These are phyloP conservation scores for Leptosphaerulina australis DNA, from an alignment of 2,329 filamentous ascomycete genomes.

Conservation along the genomic window DNA sequence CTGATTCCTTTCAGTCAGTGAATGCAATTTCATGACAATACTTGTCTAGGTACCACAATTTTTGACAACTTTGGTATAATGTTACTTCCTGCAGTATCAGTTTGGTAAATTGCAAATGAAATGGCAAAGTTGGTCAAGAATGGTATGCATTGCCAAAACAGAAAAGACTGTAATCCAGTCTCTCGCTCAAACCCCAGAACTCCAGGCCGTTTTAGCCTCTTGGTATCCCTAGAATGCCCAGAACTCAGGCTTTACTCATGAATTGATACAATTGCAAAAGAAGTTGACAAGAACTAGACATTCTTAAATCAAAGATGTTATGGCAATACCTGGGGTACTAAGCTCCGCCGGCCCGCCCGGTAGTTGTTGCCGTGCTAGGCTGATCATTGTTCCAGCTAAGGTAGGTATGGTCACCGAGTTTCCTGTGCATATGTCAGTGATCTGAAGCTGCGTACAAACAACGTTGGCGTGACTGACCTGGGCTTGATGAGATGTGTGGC, in stretches of 20 bases:
- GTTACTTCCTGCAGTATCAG: constrained; percentile 8
- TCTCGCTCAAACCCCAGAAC: constrained; percentile 37
- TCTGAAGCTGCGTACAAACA: background rate
- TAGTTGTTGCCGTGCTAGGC: constrained; percentile 61
- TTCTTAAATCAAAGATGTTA: constrained; percentile 21
- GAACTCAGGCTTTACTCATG: constrained; percentile 25
- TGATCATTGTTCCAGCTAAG: constrained; percentile 89
- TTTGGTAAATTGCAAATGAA: constrained; percentile 3
- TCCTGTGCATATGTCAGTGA: constrained; percentile 60
- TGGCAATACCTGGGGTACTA: constrained; percentile 27
- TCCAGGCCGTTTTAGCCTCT: constrained; percentile 33
- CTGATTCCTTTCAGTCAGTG: constrained; percentile 22
- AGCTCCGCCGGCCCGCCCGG: constrained; percentile 50
- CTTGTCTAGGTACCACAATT: constrained; percentile 31
- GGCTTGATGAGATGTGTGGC: constrained; percentile 90
- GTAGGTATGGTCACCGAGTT: constrained; percentile 97
- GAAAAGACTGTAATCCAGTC: constrained; percentile 32
- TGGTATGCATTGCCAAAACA: constrained; percentile 24
- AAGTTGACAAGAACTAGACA: constrained; percentile 23
- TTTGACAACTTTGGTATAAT: constrained; percentile 19
- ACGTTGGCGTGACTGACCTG: constrained; percentile 63
- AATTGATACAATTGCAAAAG: constrained; percentile 14
- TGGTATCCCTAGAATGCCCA: constrained; percentile 38
- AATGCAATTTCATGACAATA: constrained; percentile 32
- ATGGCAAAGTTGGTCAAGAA: constrained; percentile 22